Conservation (phyloP, 1,284 basidiomycete species). For the Coniferiporia sulphurascens region DNA sequence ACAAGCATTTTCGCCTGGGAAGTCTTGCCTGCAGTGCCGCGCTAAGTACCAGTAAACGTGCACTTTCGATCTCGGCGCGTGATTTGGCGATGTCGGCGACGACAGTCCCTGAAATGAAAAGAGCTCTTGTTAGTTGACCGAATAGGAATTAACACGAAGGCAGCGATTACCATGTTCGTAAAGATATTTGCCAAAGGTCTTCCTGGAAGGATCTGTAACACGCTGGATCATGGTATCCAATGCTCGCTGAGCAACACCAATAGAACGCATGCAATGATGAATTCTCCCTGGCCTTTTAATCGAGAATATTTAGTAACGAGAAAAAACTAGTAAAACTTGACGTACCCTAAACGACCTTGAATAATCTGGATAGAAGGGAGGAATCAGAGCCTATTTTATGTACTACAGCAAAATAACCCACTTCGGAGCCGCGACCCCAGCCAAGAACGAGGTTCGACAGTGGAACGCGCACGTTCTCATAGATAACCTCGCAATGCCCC, state of each 20-base stretch:
- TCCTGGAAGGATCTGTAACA: slow-evolving; percentile 86
- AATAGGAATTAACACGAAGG: slow-evolving; percentile 39
- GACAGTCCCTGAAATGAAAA: slow-evolving; percentile 61
- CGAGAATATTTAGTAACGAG: slow-evolving; percentile 11
- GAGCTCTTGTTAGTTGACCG: neutral
- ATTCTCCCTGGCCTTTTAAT: slow-evolving; percentile 80
- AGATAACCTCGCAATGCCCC: slow-evolving; percentile 93
- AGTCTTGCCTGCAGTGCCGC: slow-evolving; percentile 77
- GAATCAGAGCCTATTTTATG: neutral
- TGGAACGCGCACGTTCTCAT: slow-evolving; percentile 91
- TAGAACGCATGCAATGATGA: slow-evolving; percentile 98
- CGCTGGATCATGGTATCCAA: slow-evolving; percentile 87
- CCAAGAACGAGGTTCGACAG: slow-evolving; percentile 81
- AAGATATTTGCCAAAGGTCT: slow-evolving; percentile 92
- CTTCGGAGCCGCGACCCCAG: slow-evolving; percentile 92
- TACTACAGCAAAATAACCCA: slow-evolving; percentile 24
- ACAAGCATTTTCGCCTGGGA: neutral
- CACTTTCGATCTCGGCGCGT: slow-evolving; percentile 88
- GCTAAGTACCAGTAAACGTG: slow-evolving; percentile 83
- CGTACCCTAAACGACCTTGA: slow-evolving; percentile 91
- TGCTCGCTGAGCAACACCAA: slow-evolving; percentile 83
- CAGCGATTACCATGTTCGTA: slow-evolving; percentile 77
- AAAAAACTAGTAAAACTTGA: neutral
- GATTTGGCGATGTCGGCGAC: slow-evolving; percentile 88
- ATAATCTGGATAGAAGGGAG: slow-evolving; percentile 61